These are phyloP conservation scores for Solanum medicagineum DNA, from an alignment of 257 asterid genomes.

Conservation along the genomic window DNA sequence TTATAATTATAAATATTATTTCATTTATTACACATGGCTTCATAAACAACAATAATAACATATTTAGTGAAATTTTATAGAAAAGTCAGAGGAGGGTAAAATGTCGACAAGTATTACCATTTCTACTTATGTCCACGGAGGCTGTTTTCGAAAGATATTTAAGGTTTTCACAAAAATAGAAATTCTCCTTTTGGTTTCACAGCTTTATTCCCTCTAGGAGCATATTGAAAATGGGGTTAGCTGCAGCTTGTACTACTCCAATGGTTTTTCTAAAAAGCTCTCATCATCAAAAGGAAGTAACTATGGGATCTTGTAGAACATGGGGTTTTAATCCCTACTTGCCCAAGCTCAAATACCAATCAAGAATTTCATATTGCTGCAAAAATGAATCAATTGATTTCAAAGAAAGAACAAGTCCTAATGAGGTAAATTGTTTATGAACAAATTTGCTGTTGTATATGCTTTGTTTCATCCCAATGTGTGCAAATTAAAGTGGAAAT, in stretches of 20 bases:
- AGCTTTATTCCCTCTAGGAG: not conserved
- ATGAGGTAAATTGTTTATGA: not conserved
- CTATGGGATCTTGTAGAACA: not conserved
- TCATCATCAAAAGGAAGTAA: not conserved
- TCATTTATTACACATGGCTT: no score
- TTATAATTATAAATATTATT: no score
- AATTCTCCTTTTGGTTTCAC: no score
- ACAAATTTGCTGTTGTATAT: not conserved
- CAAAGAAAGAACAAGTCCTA: constrained; percentile 7
- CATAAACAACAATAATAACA: no score
- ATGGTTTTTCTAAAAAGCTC: not conserved
- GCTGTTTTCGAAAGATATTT: no score
- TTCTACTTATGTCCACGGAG: no score
- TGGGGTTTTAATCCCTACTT: not conserved
- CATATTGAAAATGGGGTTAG: not conserved
- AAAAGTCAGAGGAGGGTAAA: no score
- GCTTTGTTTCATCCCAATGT: not conserved
- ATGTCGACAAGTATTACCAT: no score
- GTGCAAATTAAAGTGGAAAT: not conserved
- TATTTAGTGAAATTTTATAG: no score
- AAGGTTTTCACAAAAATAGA: no score
- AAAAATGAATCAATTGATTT: not conserved
- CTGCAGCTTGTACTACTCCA: not conserved
- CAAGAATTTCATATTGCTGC: not conserved
- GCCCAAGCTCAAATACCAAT: not conserved